phyloP scores from a whole-genome alignment of 2,329 filamentous ascomycete species.

The Neophaeococcomyces mojaviensis region DNA sequence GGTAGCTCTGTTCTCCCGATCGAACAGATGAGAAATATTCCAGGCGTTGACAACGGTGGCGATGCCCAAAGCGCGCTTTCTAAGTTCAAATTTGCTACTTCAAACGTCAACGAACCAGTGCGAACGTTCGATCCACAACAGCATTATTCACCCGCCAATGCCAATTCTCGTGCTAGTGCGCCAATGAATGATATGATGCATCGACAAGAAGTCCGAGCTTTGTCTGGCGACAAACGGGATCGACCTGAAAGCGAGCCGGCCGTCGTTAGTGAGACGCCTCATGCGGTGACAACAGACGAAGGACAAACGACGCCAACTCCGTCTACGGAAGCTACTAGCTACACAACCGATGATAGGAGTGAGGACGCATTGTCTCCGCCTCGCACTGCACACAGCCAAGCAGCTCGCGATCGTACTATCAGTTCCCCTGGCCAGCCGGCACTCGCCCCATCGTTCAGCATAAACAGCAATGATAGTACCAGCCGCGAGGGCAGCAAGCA shows the following conservation, averaged over 20 bases:
- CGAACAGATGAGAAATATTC: background rate
- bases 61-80: conserved; percentile 11
- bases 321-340: conserved; percentile 16
- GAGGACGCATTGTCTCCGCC: conserved; percentile 10
- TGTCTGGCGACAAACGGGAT: background rate
- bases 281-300: conserved; percentile 4
- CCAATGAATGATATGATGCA: conserved; percentile 13
- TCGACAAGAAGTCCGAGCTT: conserved; percentile 3
- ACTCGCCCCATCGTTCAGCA: conserved; percentile 16
- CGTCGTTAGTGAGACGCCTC: background rate
- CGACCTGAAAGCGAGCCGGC: background rate
- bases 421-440: conserved; percentile 16
- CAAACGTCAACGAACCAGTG: conserved; percentile 17
- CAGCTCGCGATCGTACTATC: conserved; percentile 16
- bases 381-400: conserved; percentile 15
- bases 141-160: conserved; percentile 11
- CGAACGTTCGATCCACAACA: conserved; percentile 17
- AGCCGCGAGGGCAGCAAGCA: conserved; percentile 21
- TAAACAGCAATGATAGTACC: conserved; percentile 20
- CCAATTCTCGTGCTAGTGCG: conserved; percentile 14
- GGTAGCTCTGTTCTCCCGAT: conserved; percentile 17
- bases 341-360: conserved; percentile 13
- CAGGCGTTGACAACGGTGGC: conserved; percentile 10
- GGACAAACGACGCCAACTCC: conserved; percentile 14
- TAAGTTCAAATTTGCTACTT: conserved; percentile 21